Percentiles rank a stretch among this genome's conserved stretches.
These are phyloP conservation scores for Microascus cirrosus DNA, from an alignment of 2,329 filamentous ascomycete genomes.

Conservation along the genomic window DNA sequence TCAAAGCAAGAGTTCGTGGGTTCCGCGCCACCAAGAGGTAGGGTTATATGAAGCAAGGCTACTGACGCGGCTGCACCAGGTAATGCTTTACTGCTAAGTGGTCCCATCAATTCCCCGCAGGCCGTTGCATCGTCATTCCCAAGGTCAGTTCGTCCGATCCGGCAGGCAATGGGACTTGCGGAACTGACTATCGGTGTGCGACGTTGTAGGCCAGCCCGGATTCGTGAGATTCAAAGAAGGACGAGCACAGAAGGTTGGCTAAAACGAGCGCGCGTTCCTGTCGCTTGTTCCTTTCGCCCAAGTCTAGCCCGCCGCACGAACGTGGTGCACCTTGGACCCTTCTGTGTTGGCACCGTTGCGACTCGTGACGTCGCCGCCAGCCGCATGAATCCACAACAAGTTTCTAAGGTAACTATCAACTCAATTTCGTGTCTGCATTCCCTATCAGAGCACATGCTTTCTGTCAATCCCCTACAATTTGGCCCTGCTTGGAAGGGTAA, in stretches of 20 bases:
- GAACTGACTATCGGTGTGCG: background rate
- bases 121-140: background rate
- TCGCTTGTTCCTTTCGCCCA: background rate
- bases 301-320: background rate
- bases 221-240: background rate
- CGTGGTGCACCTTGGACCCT: background rate
- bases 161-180: background rate
- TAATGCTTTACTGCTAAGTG: background rate
- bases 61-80: background rate
- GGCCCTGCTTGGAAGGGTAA: background rate
- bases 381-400: background rate
- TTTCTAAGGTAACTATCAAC: background rate
- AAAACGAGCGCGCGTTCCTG: background rate
- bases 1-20: background rate
- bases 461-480: background rate
- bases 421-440: background rate
- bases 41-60: background rate
- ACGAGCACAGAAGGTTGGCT: background rate
- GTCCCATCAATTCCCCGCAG: background rate
- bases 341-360: background rate
- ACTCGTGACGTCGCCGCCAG: background rate
- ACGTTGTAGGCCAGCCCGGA: background rate
- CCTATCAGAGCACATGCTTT: background rate
- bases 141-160: background rate
- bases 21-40: background rate